These are phyloP conservation scores for Madurella fahalii DNA, from an alignment of 2,329 filamentous ascomycete species.

Conservation along the genomic window DNA sequence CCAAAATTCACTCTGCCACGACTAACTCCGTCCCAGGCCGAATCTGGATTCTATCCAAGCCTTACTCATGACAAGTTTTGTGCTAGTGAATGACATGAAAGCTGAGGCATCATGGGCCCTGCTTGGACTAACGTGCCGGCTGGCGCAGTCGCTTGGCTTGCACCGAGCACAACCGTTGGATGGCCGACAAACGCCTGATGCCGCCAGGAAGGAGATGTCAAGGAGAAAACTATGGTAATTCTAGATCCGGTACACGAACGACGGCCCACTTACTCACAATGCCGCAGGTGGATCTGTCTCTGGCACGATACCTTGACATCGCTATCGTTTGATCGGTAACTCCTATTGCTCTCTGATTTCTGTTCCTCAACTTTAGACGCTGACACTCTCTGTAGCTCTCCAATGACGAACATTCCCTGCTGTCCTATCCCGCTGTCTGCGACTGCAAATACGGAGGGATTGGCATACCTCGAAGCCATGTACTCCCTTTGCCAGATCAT, in stretches of 20 bases:
- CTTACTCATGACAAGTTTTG: constrained; percentile 58
- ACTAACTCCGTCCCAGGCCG: constrained; percentile 38
- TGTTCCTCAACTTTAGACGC: neutral
- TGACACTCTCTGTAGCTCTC: constrained; percentile 39
- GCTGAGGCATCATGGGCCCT: constrained; percentile 65
- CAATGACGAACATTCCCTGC: constrained; percentile 58
- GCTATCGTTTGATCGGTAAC: constrained; percentile 60
- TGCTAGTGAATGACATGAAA: constrained; percentile 65
- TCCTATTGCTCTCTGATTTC: neutral
- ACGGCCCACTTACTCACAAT: constrained; percentile 21
- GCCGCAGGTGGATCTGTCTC: constrained; percentile 53
- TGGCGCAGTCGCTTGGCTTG: constrained; percentile 62
- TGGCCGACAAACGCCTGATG: constrained; percentile 44
- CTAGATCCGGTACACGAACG: neutral
- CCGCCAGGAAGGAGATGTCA: constrained; percentile 50
- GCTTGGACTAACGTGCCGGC: constrained; percentile 58
- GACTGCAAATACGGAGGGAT: constrained; percentile 42
- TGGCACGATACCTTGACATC: constrained; percentile 66
- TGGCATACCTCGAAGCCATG: constrained; percentile 61
- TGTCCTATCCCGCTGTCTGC: constrained; percentile 49
- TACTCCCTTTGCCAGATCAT: constrained; percentile 61
- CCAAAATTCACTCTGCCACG: neutral
- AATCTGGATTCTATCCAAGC: constrained; percentile 65
- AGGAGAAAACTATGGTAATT: constrained; percentile 52
- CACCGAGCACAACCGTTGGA: constrained; percentile 48